phyloP scores from a whole-genome alignment of 495 filamentous ascomycete genomes.

The Aspergillus diversus region DNA sequence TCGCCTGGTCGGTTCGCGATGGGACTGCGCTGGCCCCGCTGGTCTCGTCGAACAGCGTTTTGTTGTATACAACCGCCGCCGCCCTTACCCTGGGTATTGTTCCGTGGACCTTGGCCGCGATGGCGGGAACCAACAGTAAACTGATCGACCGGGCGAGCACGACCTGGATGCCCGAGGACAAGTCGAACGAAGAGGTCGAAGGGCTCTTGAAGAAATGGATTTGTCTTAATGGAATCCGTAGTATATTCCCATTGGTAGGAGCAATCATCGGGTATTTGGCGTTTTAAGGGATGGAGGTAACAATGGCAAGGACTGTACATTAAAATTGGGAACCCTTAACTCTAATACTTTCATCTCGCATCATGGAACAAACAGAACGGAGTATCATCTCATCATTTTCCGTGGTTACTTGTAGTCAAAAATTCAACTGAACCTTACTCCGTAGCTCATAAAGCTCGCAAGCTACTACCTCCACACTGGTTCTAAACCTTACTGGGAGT shows the following conservation, averaged over 20 bases:
- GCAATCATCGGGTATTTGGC: slow-evolving; percentile 32
- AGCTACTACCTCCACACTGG: too few relatives aligned
- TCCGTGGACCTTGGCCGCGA: slow-evolving; percentile 37
- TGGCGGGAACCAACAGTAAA: slow-evolving; percentile 30
- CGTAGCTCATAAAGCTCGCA: too few relatives aligned
- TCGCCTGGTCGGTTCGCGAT: slow-evolving; percentile 39
- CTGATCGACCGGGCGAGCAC: slow-evolving; percentile 28
- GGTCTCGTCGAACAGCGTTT: slow-evolving; percentile 14
- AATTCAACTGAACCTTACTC: too few relatives aligned
- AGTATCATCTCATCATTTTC: too few relatives aligned
- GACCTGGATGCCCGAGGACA: slow-evolving; percentile 22
- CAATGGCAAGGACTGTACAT: not conserved
- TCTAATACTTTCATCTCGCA: too few relatives aligned
- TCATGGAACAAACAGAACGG: too few relatives aligned
- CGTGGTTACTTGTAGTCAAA: too few relatives aligned
- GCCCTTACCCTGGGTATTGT: slow-evolving; percentile 41
- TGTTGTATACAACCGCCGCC: slow-evolving; percentile 35
- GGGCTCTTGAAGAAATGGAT: slow-evolving; percentile 39
- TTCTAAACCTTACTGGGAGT: too few relatives aligned
- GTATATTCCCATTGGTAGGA: slow-evolving; percentile 41
- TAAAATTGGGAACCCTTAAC: too few relatives aligned
- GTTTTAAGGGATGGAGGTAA: not conserved
- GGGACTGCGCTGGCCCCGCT: slow-evolving; percentile 32
- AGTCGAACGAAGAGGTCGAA: slow-evolving; percentile 29
- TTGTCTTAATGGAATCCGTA: slow-evolving; percentile 38